Base-by-base conservation (phyloP, 345 rosid species). In the Lepidium aucheri region DNA sequence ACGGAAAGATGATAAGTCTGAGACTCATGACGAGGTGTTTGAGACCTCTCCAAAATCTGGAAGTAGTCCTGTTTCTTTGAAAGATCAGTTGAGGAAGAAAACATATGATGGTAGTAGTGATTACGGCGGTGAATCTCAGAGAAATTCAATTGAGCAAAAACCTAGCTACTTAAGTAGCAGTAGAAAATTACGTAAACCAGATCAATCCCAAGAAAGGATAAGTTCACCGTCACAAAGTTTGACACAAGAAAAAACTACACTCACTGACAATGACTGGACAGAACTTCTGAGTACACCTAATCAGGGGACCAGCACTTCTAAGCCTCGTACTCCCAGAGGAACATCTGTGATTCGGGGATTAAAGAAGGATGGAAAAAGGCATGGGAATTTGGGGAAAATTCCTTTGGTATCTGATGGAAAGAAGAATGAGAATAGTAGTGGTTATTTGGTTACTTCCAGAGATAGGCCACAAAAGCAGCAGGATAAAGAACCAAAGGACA, bases 241-340 rank as follows among this genome's bases (percentile, higher is more conserved):
- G 34, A 42, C 78, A 0, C 80, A 76, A 50, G 77, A 79, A 1
- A 84, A 70, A 63, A 60, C 89, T 9, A 53, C 81, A 11, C 83
- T 84, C 26, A 85, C 83, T 65, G 98, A 93, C 52, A 81, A 77
- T 75, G 98, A 90, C 66, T 93, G 98, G 97, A 90, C 98, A 26
- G 83, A 88, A 61, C 76, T 93, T 35, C 80, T 90, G 73, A 68
- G 87, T 58, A 58, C 81, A n/a, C 86, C 90, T 4, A 63, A 45
- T 67, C 79, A 68, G 49, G 76, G 68, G 6, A 33, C 79, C n/a
- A 62, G 69, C 16, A 43, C 77, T 40, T 58, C 73, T 8, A 66
- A 65, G 51, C 75, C 63, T 55, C 76, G 75, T 9, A 77, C 76
- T 43, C 47, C 77, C n/a, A 53, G 76, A 68, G 84, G 79, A 77